Conservation (phyloP, 306 rosid species). For the Begonia loranthoides region DNA sequence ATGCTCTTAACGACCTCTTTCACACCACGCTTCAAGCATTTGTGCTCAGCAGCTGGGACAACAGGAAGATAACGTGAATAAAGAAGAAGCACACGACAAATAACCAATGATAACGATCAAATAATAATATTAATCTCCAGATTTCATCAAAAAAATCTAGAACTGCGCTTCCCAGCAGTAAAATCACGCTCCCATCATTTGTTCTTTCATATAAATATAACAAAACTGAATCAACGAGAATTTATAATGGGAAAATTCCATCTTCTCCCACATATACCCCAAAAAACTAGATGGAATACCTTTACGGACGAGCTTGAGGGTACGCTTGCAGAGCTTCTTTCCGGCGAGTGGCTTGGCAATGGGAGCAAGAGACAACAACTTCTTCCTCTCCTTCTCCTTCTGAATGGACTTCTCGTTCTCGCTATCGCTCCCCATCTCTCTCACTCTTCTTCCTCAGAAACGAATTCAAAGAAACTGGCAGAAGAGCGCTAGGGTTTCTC, state of each 20-base stretch:
- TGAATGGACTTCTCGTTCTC: constrained; percentile 56
- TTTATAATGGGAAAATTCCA: no score
- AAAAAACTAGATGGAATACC: constrained; percentile 30
- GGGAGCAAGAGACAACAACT: constrained; percentile 54
- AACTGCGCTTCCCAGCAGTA: no score
- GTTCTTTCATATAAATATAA: no score
- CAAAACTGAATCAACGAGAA: no score
- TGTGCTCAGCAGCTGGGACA: constrained; percentile 64
- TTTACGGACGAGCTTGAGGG: constrained; percentile 79
- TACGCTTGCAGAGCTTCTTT: constrained; percentile 77
- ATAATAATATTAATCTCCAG: background rate
- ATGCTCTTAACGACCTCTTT: constrained; percentile 94
- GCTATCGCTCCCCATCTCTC: constrained; percentile 68
- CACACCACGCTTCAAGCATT: constrained; percentile 91
- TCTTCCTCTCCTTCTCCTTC: constrained; percentile 79
- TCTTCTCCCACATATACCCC: no score
- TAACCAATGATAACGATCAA: background rate
- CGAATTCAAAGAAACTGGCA: background rate
- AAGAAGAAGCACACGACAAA: background rate
- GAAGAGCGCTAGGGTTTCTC: background rate
- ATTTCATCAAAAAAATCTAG: no score
- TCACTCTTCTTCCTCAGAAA: background rate
- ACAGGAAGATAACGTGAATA: background rate
- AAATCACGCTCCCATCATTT: no score
- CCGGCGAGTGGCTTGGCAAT: constrained; percentile 95